Evolutionary conservation across 768 basidiomycete species (phyloP).

Genomic region (Agrocybe chaxingu): DNA sequence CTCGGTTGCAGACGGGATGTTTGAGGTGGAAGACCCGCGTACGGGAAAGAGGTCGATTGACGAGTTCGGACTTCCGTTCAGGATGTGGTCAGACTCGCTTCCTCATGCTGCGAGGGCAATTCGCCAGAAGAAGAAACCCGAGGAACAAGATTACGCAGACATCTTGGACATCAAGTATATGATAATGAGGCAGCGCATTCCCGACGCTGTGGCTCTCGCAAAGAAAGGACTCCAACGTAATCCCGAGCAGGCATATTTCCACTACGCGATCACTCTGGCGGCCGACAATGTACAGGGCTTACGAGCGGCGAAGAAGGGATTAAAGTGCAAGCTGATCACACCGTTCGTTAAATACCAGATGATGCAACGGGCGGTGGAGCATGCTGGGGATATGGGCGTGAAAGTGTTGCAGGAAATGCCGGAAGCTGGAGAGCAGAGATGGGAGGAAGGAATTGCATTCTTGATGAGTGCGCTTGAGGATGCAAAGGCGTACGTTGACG

Average conservation of each 20-base stretch:
- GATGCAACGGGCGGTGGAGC: conserved; percentile 56
- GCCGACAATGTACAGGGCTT: conserved; percentile 46
- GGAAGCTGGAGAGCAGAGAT: conserved; percentile 35
- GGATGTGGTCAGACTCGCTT: conserved; percentile 53
- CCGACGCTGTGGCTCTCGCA: conserved; percentile 46
- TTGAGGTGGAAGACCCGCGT: conserved; percentile 38
- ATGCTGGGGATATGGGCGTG: conserved; percentile 54
- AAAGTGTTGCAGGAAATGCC: conserved; percentile 40
- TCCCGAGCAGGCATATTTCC: conserved; percentile 59
- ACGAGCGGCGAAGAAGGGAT: conserved; percentile 59
- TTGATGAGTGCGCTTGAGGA: conserved; percentile 58
- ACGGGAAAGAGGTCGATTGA: conserved; percentile 39
- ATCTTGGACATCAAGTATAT: conserved; percentile 62
- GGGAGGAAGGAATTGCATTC: conserved; percentile 60
- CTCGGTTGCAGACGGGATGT: conserved; percentile 55
- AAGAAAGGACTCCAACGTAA: conserved; percentile 47
- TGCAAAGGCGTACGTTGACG: conserved; percentile 46
- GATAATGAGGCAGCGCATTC: conserved; percentile 46
- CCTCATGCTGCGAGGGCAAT: conserved; percentile 59
- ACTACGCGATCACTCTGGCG: conserved; percentile 53
- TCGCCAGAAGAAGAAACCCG: conserved; percentile 35
- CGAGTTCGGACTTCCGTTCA: conserved; percentile 57
- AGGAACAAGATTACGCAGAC: conserved; percentile 53
- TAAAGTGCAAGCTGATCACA: conserved; percentile 51
- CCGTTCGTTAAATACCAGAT: conserved; percentile 54